phyloP scores from a whole-genome alignment of 257 asterid genomes.

The Eucommia ulmoides region DNA sequence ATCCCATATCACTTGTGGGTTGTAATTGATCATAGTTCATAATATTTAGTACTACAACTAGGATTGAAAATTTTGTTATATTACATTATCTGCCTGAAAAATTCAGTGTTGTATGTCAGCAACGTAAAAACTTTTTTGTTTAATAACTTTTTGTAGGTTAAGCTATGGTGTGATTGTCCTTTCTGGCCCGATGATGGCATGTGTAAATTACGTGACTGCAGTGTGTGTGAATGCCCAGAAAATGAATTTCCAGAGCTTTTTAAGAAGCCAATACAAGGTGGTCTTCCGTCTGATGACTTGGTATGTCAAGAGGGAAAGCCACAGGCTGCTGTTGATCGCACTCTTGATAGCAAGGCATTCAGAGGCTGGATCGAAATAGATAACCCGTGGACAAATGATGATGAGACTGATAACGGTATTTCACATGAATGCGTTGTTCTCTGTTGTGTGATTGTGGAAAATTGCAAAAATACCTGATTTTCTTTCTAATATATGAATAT shows the following conservation, averaged over 20 bases:
- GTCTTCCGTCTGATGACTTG: constrained; percentile 63
- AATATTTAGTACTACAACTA: no score
- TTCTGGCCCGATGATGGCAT: constrained; percentile 98
- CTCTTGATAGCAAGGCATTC: constrained; percentile 78
- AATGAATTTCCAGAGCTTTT: constrained; percentile 76
- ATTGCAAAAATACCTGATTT: no score
- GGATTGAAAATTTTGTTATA: no score
- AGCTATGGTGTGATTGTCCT: constrained; percentile 97
- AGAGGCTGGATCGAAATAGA: constrained; percentile 89
- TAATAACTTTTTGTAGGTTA: constrained; percentile 46
- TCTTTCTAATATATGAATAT: no score
- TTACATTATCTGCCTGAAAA: no score
- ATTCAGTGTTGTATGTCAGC: no score
- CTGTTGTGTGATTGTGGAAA: no score
- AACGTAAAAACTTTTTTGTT: no score
- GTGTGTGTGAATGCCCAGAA: constrained; percentile 94
- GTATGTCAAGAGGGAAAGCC: constrained; percentile 95
- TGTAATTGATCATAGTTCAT: no score
- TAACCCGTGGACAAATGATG: constrained; percentile 92
- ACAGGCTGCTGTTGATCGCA: constrained; percentile 79
- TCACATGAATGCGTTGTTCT: no score
- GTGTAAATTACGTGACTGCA: constrained; percentile 93
- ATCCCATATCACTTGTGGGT: no score
- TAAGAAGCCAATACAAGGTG: constrained; percentile 31
- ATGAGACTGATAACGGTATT: constrained; percentile 90